phyloP scores from a whole-genome alignment of 768 basidiomycete species.

The Lentinula sp. region DNA sequence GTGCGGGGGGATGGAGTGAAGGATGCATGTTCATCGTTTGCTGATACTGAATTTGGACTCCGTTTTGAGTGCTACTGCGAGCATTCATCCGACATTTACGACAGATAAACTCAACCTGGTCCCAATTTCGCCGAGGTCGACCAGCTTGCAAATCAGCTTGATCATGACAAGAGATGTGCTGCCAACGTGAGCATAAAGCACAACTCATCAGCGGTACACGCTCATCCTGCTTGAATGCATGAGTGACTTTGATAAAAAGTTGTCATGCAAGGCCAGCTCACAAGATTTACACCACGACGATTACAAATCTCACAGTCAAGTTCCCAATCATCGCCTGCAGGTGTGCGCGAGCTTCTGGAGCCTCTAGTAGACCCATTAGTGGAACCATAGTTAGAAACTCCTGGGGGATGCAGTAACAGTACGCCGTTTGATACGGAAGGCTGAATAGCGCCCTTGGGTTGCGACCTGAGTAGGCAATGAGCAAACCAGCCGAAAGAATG shows the following conservation, averaged over 20 bases:
- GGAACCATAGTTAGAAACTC: neutral
- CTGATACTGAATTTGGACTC: neutral
- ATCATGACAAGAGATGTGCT: conserved; percentile 86
- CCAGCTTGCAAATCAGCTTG: conserved; percentile 58
- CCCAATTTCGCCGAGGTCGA: conserved; percentile 73
- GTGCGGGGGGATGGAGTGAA: neutral
- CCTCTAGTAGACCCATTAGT: conserved; percentile 29
- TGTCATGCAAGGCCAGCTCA: conserved; percentile 26
- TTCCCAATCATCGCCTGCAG: conserved; percentile 69
- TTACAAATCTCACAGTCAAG: conserved; percentile 85
- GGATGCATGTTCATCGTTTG: conserved; percentile 2
- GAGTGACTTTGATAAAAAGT: neutral
- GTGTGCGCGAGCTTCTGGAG: conserved; percentile 48
- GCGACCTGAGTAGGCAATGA: neutral
- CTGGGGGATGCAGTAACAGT: neutral
- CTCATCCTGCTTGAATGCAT: conserved; percentile 54
- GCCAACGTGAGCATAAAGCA: conserved; percentile 80
- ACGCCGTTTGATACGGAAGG: neutral
- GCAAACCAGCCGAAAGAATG: neutral
- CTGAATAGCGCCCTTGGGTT: neutral
- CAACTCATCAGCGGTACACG: conserved; percentile 77
- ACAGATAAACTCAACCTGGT: conserved; percentile 79
- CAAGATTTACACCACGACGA: conserved; percentile 66
- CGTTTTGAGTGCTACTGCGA: neutral
- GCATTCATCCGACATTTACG: conserved; percentile 33